Evolutionary conservation across 805 yeast species (phyloP).

Genomic region (Ogataea glucozyma): DNA sequence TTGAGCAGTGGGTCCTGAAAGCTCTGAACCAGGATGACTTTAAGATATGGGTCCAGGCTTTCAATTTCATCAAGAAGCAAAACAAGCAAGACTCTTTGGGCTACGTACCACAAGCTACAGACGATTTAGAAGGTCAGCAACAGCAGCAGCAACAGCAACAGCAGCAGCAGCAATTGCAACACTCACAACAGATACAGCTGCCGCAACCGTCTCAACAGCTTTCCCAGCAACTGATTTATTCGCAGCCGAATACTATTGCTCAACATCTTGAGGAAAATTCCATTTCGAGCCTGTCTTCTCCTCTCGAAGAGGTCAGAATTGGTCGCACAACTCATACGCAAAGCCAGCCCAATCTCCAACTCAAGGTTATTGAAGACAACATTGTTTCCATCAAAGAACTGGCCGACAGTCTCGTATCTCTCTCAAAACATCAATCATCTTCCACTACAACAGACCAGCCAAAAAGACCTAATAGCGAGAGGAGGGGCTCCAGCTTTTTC

Average conservation of each 20-base stretch:
- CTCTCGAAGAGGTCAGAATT: constrained; percentile 20
- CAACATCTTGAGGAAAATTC: constrained; percentile 1
- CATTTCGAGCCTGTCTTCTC: constrained; percentile 1
- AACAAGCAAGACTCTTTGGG: constrained; percentile 17
- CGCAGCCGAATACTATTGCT: neutral
- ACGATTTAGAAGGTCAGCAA: neutral
- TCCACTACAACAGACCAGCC: constrained; percentile 6
- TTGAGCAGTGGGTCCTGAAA: constrained; percentile 89
- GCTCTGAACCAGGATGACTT: constrained; percentile 67
- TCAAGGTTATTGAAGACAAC: constrained; percentile 20
- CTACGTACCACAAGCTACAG: constrained; percentile 2
- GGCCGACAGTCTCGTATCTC: constrained; percentile 12
- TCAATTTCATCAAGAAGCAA: constrained; percentile 51
- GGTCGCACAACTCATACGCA: constrained; percentile 16
- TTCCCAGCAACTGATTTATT: neutral
- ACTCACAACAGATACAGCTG: no score
- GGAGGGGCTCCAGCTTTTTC: constrained; percentile 23
- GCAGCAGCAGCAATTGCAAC: constrained; percentile 13
- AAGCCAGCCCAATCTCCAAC: constrained; percentile 14
- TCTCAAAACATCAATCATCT: constrained; percentile 11
- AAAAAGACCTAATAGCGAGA: constrained; percentile 16
- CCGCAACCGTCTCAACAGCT: no score
- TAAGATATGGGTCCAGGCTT: constrained; percentile 79
- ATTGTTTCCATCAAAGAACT: constrained; percentile 20
- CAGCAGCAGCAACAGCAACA: constrained; percentile 9